Conservation (phyloP, 2,329 filamentous ascomycete genomes). For the Diaporthe amygdali region DNA sequence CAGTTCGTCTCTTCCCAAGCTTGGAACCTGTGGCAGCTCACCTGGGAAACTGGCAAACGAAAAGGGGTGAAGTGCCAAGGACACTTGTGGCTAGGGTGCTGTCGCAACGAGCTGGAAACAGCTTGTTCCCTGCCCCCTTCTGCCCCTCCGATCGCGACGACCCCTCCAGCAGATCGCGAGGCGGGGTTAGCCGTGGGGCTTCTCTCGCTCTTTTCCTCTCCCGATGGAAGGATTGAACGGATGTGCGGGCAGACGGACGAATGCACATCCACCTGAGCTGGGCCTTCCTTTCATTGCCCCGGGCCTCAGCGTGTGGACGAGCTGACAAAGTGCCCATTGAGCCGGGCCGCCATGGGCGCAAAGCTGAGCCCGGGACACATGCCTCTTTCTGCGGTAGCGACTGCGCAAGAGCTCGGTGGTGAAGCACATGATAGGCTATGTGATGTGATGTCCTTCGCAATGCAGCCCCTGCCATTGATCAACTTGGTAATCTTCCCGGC, state of each 20-base stretch:
- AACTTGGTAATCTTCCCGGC: conserved; percentile 1
- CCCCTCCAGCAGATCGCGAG: conserved; percentile 7
- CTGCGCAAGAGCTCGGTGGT: not conserved
- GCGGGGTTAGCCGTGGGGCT: conserved; percentile 9
- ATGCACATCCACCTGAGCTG: too few species aligned
- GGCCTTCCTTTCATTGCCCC: not conserved
- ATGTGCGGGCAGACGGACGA: not conserved
- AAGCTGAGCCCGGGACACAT: conserved; percentile 7
- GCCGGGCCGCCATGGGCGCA: not conserved
- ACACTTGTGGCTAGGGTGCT: not conserved
- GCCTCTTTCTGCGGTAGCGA: conserved; percentile 5
- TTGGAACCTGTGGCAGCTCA: not conserved
- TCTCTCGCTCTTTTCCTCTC: not conserved
- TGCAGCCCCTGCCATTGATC: not conserved
- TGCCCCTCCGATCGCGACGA: not conserved
- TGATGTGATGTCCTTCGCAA: not conserved
- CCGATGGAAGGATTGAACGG: not conserved
- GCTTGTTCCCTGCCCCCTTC: conserved; percentile 3
- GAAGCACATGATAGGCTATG: not conserved
- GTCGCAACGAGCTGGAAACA: not conserved
- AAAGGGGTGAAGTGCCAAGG: not conserved
- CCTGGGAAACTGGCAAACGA: not conserved
- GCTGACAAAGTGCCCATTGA: not conserved
- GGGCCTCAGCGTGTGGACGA: not conserved
- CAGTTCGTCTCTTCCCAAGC: not conserved